Conservation (phyloP, 345 rosid species). For the Clausena lansium region DNA sequence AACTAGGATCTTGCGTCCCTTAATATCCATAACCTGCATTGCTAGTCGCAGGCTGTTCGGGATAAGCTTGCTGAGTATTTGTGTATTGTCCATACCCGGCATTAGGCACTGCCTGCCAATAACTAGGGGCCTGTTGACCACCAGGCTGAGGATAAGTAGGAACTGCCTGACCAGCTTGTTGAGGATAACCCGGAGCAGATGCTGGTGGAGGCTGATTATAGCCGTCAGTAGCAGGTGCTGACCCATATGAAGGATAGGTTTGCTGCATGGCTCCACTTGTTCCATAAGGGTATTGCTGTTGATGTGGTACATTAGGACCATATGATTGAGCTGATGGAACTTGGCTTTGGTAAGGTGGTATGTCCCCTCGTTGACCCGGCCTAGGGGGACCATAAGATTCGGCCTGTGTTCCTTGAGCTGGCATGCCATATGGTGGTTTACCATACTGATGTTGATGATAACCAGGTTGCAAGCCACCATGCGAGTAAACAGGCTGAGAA, state of each 20-base stretch:
- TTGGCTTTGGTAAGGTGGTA: conserved; percentile 50
- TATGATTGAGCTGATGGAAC: conserved; percentile 49
- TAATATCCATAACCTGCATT: conserved; percentile 62
- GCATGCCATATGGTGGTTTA: conserved; percentile 58
- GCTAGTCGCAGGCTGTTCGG: conserved; percentile 46
- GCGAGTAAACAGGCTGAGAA: conserved; percentile 62
- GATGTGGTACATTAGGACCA: conserved; percentile 53
- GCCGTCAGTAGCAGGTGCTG: conserved; percentile 56
- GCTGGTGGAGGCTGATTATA: conserved; percentile 49
- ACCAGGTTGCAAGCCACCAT: conserved; percentile 56
- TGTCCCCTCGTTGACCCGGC: conserved; percentile 52
- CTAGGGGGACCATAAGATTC: conserved; percentile 64
- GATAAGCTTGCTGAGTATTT: conserved; percentile 52
- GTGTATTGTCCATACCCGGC: conserved; percentile 57
- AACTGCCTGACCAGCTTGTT: conserved; percentile 52
- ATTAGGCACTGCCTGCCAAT: conserved; percentile 49
- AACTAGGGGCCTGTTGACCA: conserved; percentile 45
- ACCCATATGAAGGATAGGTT: conserved; percentile 53
- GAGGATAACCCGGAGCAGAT: conserved; percentile 41
- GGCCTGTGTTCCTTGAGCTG: conserved; percentile 42
- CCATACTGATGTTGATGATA: conserved; percentile 67
- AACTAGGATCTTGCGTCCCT: conserved; percentile 62
- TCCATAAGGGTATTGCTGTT: conserved; percentile 69
- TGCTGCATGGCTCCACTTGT: conserved; percentile 62
- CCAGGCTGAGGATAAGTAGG: conserved; percentile 47